Base-by-base conservation (phyloP, 768 basidiomycete species). In the Hypholoma fasciculare region DNA sequence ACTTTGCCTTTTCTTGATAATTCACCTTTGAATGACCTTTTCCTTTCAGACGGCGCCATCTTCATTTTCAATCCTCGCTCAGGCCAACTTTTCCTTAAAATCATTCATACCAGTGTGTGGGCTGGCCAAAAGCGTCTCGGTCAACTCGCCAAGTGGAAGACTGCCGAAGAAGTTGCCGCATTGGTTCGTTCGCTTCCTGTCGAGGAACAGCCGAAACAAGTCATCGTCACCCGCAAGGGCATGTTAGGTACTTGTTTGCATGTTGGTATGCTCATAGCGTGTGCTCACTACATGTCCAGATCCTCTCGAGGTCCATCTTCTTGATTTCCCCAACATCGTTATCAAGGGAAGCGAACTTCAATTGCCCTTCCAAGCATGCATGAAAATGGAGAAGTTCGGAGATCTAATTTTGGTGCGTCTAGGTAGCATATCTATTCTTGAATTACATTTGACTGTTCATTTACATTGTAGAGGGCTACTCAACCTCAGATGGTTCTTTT, bases 311-410 rank as follows among this genome's bases (percentile, higher is more conserved):
- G 97, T 98, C 58, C 97, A 98, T 71, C 84, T 98, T 72, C 87
- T 99, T 61, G 97, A 99, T 76, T 99, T 99, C 89, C 97, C 97
- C 52, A 99, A 99, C 75, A 99, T 99, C 64, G 97, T 99, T 74
- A 99, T 99, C 81, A 98, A 98, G 78, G 97, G 97, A 57, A 95
- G 92, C 63, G 97, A 99, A 72, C 79, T 99, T 49, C 97, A 99
- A 67, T 78, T 98, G 57, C 97, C 97, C 0, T 99, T 99, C 95
- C 96, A 98, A 75, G 96, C 97, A 14, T 96, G 95, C 66, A 95
- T 99, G 93, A 98, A 98, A 81, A 96, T 98, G 90, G 97, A 99
- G 83, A 98, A 98, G 75, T 98, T 99, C 65, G 97, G 97, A 77
- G 97, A 99, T 71, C 79, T 99, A 61, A 98, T 98, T 63, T 72